These are phyloP conservation scores for Ascochyta fabae DNA, from an alignment of 2,329 filamentous ascomycete species.

Conservation along the genomic window DNA sequence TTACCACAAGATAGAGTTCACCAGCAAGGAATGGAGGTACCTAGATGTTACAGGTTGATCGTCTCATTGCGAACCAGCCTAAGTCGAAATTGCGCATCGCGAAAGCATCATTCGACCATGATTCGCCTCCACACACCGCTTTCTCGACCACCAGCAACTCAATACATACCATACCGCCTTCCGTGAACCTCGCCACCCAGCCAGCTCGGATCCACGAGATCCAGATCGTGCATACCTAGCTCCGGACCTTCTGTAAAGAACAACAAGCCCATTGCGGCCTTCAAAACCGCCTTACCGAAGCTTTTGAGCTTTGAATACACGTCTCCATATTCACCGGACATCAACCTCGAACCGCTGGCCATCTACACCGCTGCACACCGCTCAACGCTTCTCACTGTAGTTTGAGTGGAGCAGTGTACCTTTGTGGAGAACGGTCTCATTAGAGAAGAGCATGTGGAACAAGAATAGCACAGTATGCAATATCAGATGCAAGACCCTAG, in stretches of 20 bases:
- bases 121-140: slow-evolving; percentile 15
- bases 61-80: not conserved
- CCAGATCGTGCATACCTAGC: slow-evolving; percentile 5
- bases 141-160: slow-evolving; percentile 1
- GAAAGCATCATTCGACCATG: slow-evolving; percentile 5
- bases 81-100: not conserved
- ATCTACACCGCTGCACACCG: slow-evolving; percentile 19
- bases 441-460: not conserved
- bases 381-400: slow-evolving; percentile 3
- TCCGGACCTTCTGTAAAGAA: slow-evolving; percentile 1
- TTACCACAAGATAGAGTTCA: not conserved
- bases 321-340: slow-evolving; percentile 12
- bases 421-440: not conserved
- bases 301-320: not conserved
- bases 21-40: not conserved
- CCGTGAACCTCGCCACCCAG: slow-evolving; percentile 19
- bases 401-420: not conserved
- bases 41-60: not conserved
- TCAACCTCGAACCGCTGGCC: slow-evolving; percentile 10
- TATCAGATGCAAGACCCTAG: not conserved
- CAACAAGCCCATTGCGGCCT: not conserved
- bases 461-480: slow-evolving; percentile 2
- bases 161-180: slow-evolving; percentile 13
- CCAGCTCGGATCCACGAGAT: not conserved
- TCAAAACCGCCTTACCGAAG: slow-evolving; percentile 12